Percentiles rank a stretch among this genome's conserved stretches.
phyloP scores from a whole-genome alignment of 2,329 filamentous ascomycete species.

The Talaromyces sp. region DNA sequence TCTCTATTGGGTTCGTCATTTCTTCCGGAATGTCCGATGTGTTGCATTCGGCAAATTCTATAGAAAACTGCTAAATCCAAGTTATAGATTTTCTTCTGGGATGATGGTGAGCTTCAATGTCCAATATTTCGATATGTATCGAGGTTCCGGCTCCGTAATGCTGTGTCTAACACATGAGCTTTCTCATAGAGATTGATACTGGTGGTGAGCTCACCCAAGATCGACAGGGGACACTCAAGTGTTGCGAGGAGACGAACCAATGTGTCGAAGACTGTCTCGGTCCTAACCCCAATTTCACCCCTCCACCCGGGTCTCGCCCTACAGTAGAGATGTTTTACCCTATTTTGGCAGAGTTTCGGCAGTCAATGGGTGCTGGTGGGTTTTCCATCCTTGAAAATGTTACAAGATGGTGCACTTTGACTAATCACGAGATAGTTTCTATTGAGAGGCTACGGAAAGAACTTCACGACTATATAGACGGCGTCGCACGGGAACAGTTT shows the following conservation, averaged over 20 bases:
- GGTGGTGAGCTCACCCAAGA: slow-evolving; percentile 1
- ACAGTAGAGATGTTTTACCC: slow-evolving; percentile 6
- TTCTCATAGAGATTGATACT: background rate
- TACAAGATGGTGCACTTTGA: too few species aligned
- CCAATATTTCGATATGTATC: background rate
- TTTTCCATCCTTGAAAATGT: background rate
- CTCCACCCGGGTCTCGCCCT: background rate
- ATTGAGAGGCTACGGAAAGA: slow-evolving; percentile 9
- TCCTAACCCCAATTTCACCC: slow-evolving; percentile 5
- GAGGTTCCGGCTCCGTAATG: background rate
- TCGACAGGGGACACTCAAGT: slow-evolving; percentile 1
- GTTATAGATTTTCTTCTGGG: slow-evolving; percentile 7
- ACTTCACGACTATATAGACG: slow-evolving; percentile 1
- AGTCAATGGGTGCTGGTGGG: slow-evolving; percentile 4
- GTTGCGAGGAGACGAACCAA: slow-evolving; percentile 4
- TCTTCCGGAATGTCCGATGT: background rate
- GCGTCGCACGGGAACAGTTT: slow-evolving; percentile 2
- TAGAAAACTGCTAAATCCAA: background rate
- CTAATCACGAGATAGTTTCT: background rate
- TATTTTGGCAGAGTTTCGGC: slow-evolving; percentile 1
- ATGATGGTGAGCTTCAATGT: background rate
- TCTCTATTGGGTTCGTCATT: slow-evolving; percentile 4
- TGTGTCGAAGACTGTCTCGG: slow-evolving; percentile 4
- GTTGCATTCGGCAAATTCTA: background rate
- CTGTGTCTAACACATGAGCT: background rate